Evolutionary conservation across 208 protist species (phyloP).

Genomic region (Leishmania tropica): DNA sequence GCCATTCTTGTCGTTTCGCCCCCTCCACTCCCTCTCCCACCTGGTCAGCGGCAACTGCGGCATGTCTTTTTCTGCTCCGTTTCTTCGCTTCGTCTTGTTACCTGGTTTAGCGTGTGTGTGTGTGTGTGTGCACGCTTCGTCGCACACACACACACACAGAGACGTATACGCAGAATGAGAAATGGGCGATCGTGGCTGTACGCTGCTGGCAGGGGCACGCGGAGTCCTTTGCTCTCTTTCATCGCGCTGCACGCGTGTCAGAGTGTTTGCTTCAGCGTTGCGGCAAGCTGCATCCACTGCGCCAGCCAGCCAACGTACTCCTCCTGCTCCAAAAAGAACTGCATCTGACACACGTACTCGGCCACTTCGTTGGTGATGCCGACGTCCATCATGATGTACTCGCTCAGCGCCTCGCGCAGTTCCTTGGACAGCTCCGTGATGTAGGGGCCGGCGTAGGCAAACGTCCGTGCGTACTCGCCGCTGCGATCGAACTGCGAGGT

Average conservation of each 20-base stretch:
- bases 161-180: too few species aligned
- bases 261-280: slow-evolving; percentile 17
- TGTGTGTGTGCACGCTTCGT: not conserved
- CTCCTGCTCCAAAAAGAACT: slow-evolving; percentile 86
- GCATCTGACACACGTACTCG: slow-evolving; percentile 87
- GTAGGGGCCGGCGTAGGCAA: slow-evolving; percentile 77
- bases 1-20: not conserved
- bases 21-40: not conserved
- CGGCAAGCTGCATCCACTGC: slow-evolving; percentile 46
- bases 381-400: slow-evolving; percentile 65
- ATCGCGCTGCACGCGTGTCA: not conserved
- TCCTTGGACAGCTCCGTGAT: slow-evolving; percentile 77
- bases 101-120: not conserved
- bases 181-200: not conserved
- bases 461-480: slow-evolving; percentile 56
- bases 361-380: slow-evolving; percentile 59
- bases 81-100: not conserved
- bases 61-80: not conserved
- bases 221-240: not conserved
- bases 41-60: not conserved
- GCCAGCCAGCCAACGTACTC: slow-evolving; percentile 86
- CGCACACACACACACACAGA: not conserved
- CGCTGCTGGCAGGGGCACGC: not conserved
- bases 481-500: slow-evolving; percentile 36
- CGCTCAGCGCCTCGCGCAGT: slow-evolving; percentile 54